phyloP scores from a whole-genome alignment of 2,329 filamentous ascomycete genomes.

The Raffaelea arxii region DNA sequence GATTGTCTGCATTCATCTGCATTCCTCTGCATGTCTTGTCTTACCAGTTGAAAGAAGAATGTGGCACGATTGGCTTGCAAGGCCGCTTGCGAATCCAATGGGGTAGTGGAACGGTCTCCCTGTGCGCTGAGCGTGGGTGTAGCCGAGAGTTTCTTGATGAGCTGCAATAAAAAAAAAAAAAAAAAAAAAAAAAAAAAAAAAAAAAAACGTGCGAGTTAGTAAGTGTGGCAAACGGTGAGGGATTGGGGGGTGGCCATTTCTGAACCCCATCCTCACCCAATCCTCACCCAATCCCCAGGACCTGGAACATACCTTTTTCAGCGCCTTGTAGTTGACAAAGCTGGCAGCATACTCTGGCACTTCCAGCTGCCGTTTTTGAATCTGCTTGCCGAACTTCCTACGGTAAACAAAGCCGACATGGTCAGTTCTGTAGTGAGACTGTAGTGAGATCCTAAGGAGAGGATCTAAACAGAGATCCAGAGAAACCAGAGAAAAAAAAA shows the following conservation, averaged over 20 bases:
- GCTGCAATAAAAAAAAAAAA: no score
- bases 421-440: no score
- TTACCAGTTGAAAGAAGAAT: constrained; percentile 94
- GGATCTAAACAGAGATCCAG: no score
- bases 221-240: no score
- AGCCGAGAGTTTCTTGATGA: constrained; percentile 95
- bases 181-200: no score
- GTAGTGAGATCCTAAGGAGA: no score
- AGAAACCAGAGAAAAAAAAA: background rate
- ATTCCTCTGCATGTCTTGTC: constrained; percentile 19
- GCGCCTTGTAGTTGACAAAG: constrained; percentile 98
- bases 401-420: background rate
- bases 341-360: constrained; percentile 98
- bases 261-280: no score
- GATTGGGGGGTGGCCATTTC: no score
- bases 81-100: constrained; percentile 71
- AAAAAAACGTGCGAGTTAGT: no score
- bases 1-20: no score
- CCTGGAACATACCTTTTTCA: constrained; percentile 67
- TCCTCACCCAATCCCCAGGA: no score
- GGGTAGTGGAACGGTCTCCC: constrained; percentile 44
- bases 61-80: constrained; percentile 96
- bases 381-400: constrained; percentile 99
- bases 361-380: constrained; percentile 97
- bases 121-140: constrained; percentile 77